These are phyloP conservation scores for Blastobotrys raffinosifermentans DNA, from an alignment of 1,139 yeast genomes.

Conservation along the genomic window DNA sequence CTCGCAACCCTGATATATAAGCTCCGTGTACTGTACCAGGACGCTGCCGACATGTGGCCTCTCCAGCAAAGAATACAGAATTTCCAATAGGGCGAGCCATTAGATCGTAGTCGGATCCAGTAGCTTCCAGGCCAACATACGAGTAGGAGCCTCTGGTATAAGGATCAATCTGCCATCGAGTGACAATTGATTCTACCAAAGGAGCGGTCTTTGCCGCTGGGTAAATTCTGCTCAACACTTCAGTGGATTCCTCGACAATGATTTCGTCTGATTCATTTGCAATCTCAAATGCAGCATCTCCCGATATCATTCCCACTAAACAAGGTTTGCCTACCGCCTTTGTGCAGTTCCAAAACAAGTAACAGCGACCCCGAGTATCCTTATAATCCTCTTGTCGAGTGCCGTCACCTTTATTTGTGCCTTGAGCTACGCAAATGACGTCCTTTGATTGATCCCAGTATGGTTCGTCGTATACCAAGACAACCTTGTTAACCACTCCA, in stretches of 20 bases:
- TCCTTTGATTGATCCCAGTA: constrained; percentile 39
- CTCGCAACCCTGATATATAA: constrained; percentile 38
- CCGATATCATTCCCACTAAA: constrained; percentile 37
- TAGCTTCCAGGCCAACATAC: constrained; percentile 39
- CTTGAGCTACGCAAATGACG: constrained; percentile 33
- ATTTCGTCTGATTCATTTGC: constrained; percentile 32
- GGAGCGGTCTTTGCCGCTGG: constrained; percentile 20
- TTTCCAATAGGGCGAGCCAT: constrained; percentile 37
- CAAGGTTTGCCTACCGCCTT: constrained; percentile 35
- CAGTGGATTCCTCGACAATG: constrained; percentile 33
- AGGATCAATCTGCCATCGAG: constrained; percentile 41
- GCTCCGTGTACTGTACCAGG: constrained; percentile 45
- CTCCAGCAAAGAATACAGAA: constrained; percentile 40
- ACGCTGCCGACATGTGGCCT: constrained; percentile 38
- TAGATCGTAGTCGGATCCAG: constrained; percentile 39
- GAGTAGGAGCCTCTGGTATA: constrained; percentile 38
- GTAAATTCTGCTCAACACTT: constrained; percentile 29
- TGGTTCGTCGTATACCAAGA: constrained; percentile 34
- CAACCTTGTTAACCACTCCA: constrained; percentile 38
- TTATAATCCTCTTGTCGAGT: constrained; percentile 21
- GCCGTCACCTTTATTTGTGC: constrained; percentile 15
- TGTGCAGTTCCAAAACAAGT: constrained; percentile 37
- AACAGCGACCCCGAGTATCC: constrained; percentile 34
- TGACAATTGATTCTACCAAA: constrained; percentile 37
- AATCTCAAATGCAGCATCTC: constrained; percentile 34